Base-by-base conservation (phyloP, 371 early-diverging fungal genomes). In the Apophysomyces trapeziformis region DNA sequence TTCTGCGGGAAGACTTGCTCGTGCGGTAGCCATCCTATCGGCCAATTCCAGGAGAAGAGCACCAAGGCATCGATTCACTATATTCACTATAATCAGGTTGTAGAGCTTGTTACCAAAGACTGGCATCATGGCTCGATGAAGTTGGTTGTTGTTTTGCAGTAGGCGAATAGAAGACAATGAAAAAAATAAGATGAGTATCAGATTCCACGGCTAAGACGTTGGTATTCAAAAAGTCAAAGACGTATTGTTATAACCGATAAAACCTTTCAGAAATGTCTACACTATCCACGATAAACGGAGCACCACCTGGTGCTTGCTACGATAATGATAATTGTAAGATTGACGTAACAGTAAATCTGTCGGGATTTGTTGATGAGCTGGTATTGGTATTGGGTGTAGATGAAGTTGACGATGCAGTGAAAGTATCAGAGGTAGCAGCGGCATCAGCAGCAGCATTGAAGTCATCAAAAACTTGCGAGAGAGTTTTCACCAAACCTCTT, bases 111-210 rank as follows among this genome's bases (percentile, higher is more conserved):
- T 26, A 38, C 56, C 56, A 56, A 63, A 63, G 54, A n/a, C n/a
- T 16, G 63, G 54, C 16, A 63, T 16, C 39, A 56, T 63, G 38
- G 41, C 56, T 35, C 54, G 37, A 56, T 56, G n/a, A 39, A 54
- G 63, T 56, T 39, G 63, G 43, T 50, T 63, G 56, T 63, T 63
- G 21, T 63, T 63, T 63, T 63, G 54, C 38, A 63, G 56, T 36
- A 63, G 56, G 36, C 39, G 63, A 54, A 63, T 63, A 21, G 57
- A 63, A 35, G 54, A 56, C 56, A 63, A 41, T 36, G 38, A 63
- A 43, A 54, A 57, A 57, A 63, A 63, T 38, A 38, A 63, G 50
- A 39, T 63, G 63, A 39, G 12, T 7, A 45, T 63, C 63, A 63
- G 56, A 63, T 54, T 63, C 47, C 41, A 63, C 1, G 39, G 63